These are phyloP conservation scores for Colletotrichum godetiae DNA, from an alignment of 2,329 filamentous ascomycete genomes.

Conservation along the genomic window DNA sequence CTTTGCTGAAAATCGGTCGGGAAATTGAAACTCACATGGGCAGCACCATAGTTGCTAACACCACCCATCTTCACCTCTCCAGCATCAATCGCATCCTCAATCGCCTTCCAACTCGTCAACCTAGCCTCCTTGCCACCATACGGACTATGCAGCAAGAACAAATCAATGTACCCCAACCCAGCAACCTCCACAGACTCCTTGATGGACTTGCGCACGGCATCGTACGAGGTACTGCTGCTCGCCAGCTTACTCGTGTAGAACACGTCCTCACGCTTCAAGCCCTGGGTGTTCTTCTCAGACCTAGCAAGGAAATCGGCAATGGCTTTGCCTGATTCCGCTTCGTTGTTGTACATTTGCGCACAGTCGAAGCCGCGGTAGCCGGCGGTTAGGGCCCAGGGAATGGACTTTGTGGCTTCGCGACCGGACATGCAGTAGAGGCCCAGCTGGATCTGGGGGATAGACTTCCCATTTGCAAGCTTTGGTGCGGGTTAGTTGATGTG, in stretches of 20 bases:
- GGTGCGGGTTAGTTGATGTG: neutral
- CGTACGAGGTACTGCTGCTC: constrained; percentile 72
- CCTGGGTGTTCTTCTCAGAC: constrained; percentile 59
- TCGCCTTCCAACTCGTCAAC: constrained; percentile 78
- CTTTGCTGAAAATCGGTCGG: too few species aligned
- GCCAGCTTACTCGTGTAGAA: constrained; percentile 86
- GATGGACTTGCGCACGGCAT: constrained; percentile 75
- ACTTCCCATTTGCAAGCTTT: constrained; percentile 71
- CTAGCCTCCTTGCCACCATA: constrained; percentile 78
- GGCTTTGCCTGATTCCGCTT: constrained; percentile 74
- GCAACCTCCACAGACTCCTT: constrained; percentile 71
- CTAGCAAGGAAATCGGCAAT: constrained; percentile 68
- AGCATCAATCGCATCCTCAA: constrained; percentile 79
- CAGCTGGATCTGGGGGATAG: constrained; percentile 78
- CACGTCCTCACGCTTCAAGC: constrained; percentile 73
- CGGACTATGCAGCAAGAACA: constrained; percentile 84
- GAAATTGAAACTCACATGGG: constrained; percentile 66
- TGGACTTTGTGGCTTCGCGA: constrained; percentile 66
- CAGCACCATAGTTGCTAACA: constrained; percentile 82
- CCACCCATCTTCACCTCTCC: constrained; percentile 79
- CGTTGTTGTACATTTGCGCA: constrained; percentile 73
- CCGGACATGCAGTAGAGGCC: constrained; percentile 80
- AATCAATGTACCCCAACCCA: constrained; percentile 79
- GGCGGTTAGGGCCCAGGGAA: constrained; percentile 66
- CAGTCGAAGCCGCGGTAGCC: constrained; percentile 64